Percentiles rank a stretch among this genome's conserved stretches.
Conservation (phyloP, 2,329 filamentous ascomycete genomes). For the Sporothrix pseudoabietina region DNA sequence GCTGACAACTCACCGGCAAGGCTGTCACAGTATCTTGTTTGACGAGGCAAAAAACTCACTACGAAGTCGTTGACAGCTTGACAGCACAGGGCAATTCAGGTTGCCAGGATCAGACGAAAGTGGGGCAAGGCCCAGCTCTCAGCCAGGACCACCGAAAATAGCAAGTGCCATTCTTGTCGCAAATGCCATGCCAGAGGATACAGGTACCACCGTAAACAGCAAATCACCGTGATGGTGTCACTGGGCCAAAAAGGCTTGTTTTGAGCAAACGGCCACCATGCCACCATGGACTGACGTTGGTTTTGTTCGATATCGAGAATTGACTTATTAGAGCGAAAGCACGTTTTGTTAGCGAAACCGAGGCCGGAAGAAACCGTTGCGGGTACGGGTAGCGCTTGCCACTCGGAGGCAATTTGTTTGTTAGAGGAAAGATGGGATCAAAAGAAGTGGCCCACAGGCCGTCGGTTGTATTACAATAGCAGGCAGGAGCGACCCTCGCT, state of each 20-base stretch:
- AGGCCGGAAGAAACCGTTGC: background rate
- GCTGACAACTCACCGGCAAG: background rate
- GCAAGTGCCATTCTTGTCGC: background rate
- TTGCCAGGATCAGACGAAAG: background rate
- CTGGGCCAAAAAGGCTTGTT: background rate
- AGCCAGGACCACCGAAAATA: background rate
- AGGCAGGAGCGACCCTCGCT: background rate
- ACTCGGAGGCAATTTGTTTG: background rate
- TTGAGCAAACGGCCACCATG: background rate
- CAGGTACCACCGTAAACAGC: background rate
- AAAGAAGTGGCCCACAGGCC: background rate
- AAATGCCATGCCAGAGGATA: slow-evolving; percentile 1
- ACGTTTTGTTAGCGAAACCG: background rate
- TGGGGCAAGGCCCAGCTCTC: slow-evolving; percentile 3
- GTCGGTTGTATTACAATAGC: background rate
- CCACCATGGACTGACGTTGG: background rate
- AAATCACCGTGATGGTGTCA: slow-evolving; percentile 7
- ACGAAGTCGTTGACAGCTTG: background rate
- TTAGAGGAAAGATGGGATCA: background rate
- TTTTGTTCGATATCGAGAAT: background rate
- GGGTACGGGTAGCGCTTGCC: background rate
- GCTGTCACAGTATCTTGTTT: background rate
- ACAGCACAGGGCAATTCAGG: background rate
- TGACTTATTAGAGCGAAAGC: background rate
- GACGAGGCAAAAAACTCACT: background rate